Evolutionary conservation across 2,329 filamentous ascomycete species (phyloP).

Genomic region (Colletotrichum cuscutae): DNA sequence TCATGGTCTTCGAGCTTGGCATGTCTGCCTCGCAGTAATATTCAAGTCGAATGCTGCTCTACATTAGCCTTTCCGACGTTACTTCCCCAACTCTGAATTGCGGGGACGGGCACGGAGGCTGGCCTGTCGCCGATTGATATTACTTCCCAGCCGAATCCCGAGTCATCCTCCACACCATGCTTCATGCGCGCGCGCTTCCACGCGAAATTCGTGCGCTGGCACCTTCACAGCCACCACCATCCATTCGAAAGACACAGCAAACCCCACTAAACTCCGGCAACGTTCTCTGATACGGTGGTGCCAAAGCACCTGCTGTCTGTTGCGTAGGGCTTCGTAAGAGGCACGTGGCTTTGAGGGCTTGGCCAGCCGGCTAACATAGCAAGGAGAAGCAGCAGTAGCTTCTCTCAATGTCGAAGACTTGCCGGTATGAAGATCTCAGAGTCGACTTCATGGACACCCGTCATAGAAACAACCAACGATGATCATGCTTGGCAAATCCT

Average conservation of each 20-base stretch:
- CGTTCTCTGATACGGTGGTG: background rate
- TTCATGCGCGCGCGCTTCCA: conserved; percentile 19
- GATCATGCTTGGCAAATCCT: background rate
- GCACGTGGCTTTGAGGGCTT: conserved; percentile 2
- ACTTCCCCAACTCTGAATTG: conserved; percentile 28
- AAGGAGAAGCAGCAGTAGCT: background rate
- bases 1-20: background rate
- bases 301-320: background rate
- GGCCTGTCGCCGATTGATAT: conserved; percentile 17
- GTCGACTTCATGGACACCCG: background rate
- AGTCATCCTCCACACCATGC: conserved; percentile 24
- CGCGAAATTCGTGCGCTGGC: conserved; percentile 20
- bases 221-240: conserved; percentile 30
- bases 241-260: conserved; percentile 1
- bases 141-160: conserved; percentile 10
- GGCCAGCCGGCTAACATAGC: background rate
- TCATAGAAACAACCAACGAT: background rate
- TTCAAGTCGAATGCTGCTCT: background rate
- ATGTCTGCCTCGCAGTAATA: background rate
- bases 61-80: background rate
- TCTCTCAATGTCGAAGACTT: background rate
- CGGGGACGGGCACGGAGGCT: conserved; percentile 11
- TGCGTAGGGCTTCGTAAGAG: conserved; percentile 10
- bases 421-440: background rate
- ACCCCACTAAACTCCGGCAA: conserved; percentile 15